Percentiles rank a stretch among this genome's conserved stretches.
Evolutionary conservation across 176 grass and related monocot species (phyloP).

Genomic region (Poa annua): DNA sequence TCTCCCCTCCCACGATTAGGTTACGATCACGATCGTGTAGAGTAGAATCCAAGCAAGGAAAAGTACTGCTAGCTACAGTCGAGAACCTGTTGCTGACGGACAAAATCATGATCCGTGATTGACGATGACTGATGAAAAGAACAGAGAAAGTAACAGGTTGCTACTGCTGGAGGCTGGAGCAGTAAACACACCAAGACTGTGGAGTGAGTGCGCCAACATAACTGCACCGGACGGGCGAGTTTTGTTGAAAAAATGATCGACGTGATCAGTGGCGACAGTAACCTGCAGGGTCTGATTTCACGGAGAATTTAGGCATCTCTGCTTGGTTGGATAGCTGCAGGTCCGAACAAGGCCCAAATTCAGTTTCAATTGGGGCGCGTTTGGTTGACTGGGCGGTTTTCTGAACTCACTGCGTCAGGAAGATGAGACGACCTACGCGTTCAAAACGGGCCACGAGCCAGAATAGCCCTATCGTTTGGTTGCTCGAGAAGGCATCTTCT

Average conservation of each 20-base stretch:
- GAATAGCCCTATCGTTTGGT: too few relatives aligned
- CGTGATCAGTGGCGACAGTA: neutral
- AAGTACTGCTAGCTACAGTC: neutral
- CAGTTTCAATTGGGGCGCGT: too few relatives aligned
- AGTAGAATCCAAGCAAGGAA: neutral
- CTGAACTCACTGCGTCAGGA: too few relatives aligned
- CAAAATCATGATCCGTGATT: neutral
- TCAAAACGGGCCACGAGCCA: too few relatives aligned
- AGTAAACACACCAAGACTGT: neutral
- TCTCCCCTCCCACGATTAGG: neutral
- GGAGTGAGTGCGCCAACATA: neutral
- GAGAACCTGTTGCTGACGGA: neutral
- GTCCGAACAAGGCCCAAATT: neutral
- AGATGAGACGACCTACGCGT: too few relatives aligned
- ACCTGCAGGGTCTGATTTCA: neutral
- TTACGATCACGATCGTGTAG: neutral
- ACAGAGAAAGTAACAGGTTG: neutral
- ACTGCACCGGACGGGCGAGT: neutral
- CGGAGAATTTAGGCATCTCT: neutral
- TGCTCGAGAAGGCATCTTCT: too few relatives aligned
- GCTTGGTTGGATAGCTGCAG: neutral
- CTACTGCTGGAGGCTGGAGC: too few relatives aligned
- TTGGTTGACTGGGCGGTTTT: too few relatives aligned
- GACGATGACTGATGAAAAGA: conserved; percentile 3
- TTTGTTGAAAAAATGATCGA: neutral